Evolutionary conservation across 345 rosid species (phyloP).

Genomic region (Populus alba): DNA sequence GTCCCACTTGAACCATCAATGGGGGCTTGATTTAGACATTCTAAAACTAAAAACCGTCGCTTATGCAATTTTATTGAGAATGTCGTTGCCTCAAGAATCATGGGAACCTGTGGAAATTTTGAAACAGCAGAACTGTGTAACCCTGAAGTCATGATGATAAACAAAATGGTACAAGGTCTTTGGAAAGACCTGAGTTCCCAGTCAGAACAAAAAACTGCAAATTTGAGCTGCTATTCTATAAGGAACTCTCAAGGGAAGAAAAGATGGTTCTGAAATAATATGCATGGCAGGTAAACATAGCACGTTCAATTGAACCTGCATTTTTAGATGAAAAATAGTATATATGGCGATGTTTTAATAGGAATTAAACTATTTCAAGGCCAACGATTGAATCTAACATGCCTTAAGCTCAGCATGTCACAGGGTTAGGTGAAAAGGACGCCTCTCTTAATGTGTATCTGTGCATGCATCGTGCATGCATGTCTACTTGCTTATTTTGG

Average conservation of each 20-base stretch:
- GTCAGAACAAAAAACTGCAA: neutral
- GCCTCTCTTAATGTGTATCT: neutral
- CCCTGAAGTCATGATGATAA: neutral
- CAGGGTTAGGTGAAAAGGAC: neutral
- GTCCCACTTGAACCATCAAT: conserved; percentile 84
- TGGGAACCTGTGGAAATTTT: conserved; percentile 55
- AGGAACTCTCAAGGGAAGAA: neutral
- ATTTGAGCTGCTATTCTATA: neutral
- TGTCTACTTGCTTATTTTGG: neutral
- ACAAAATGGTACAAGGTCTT: neutral
- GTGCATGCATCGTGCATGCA: neutral
- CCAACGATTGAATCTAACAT: neutral
- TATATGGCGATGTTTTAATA: neutral
- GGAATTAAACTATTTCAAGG: neutral
- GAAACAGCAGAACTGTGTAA: neutral
- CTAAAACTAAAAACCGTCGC: conserved; percentile 71
- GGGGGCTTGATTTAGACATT: conserved; percentile 92
- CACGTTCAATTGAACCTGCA: neutral
- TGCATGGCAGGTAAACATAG: neutral
- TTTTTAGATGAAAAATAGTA: neutral
- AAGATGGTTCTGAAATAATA: neutral
- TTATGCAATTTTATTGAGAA: conserved; percentile 80
- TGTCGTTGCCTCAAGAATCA: conserved; percentile 77
- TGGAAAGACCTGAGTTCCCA: neutral
- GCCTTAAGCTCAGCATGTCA: neutral